Evolutionary conservation across 1,139 yeast genomes (phyloP).

Genomic region (Nakaseomyces kungkrabaensis): DNA sequence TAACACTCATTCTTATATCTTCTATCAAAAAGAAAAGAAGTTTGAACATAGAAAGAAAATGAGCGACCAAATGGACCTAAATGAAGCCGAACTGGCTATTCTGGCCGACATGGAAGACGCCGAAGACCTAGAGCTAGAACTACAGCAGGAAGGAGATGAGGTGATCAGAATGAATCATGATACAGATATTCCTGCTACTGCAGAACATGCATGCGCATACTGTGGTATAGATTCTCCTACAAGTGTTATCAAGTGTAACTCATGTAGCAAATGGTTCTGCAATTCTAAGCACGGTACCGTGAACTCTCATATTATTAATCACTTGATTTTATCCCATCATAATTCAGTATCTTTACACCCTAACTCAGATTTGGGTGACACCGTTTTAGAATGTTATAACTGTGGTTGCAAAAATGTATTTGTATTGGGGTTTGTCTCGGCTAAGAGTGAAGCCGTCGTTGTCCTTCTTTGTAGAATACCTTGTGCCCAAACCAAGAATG

Average conservation of each 20-base stretch:
- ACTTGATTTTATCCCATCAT: conserved; percentile 74
- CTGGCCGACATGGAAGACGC: conserved; percentile 2
- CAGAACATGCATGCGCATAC: conserved; percentile 51
- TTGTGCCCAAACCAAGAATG: conserved; percentile 68
- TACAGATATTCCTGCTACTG: not conserved
- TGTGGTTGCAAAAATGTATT: conserved; percentile 82
- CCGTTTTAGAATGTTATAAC: conserved; percentile 78
- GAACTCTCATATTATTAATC: conserved; percentile 78
- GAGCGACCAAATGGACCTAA: not conserved
- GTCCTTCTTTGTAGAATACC: conserved; percentile 84
- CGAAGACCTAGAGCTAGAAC: not conserved
- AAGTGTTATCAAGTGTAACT: conserved; percentile 65
- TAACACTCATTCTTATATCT: too few relatives aligned
- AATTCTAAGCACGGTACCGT: conserved; percentile 55
- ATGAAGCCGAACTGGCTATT: not conserved
- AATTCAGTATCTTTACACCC: conserved; percentile 66
- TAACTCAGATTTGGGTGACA: conserved; percentile 77
- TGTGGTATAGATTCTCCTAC: conserved; percentile 66
- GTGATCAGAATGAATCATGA: not conserved
- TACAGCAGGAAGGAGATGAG: not conserved
- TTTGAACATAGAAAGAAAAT: not conserved
- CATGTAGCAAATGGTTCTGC: conserved; percentile 86
- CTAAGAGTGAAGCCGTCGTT: conserved; percentile 78
- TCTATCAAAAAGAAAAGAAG: not conserved
- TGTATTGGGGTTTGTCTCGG: conserved; percentile 77